These are phyloP conservation scores for Auriscalpium microsporum DNA, from an alignment of 768 basidiomycete species.

Conservation along the genomic window DNA sequence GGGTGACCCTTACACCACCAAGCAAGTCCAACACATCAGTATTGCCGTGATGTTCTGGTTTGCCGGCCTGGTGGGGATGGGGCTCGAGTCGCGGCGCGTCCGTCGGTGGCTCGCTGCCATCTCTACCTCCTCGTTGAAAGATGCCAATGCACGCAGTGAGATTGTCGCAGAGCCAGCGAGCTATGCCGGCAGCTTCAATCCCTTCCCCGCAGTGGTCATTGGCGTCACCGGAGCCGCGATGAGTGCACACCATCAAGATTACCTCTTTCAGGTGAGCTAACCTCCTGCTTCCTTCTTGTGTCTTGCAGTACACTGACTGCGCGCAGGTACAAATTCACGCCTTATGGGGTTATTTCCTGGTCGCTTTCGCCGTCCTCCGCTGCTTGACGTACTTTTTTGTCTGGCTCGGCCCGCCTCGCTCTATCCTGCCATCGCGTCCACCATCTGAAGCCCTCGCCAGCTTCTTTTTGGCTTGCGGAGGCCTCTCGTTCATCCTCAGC, in stretches of 20 bases:
- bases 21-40: conserved; percentile 88
- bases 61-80: conserved; percentile 83
- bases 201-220: conserved; percentile 87
- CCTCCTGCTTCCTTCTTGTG: not conserved
- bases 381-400: conserved; percentile 93
- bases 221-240: conserved; percentile 92
- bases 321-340: conserved; percentile 76
- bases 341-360: conserved; percentile 85
- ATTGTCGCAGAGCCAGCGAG: conserved; percentile 58
- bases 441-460: conserved; percentile 88
- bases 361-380: conserved; percentile 69
- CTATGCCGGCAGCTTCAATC: conserved; percentile 77
- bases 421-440: conserved; percentile 83
- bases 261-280: conserved; percentile 66
- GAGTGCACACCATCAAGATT: conserved; percentile 85
- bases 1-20: conserved; percentile 81
- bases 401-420: conserved; percentile 77
- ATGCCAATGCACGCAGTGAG: conserved; percentile 25
- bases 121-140: conserved; percentile 28
- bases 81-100: conserved; percentile 70
- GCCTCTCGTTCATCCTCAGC: conserved; percentile 82
- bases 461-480: conserved; percentile 83
- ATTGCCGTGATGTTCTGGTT: conserved; percentile 98
- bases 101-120: conserved; percentile 66
- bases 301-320: not conserved